Conservation (phyloP, 1,284 basidiomycete genomes). For the Athelia sp. region DNA sequence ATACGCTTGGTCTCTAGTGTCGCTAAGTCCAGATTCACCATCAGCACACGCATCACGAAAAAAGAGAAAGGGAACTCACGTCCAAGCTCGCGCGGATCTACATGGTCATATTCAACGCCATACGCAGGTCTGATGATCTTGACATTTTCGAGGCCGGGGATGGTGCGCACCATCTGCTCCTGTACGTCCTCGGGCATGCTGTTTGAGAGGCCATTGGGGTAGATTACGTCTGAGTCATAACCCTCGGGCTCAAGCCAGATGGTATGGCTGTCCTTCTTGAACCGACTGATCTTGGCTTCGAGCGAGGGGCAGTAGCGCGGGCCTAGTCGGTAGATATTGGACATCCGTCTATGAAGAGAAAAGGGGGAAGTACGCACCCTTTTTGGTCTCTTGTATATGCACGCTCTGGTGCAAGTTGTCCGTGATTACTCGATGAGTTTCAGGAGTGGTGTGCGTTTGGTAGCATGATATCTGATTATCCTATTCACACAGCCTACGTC, state of each 20-base stretch:
- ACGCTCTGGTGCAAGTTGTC: slow-evolving; percentile 73
- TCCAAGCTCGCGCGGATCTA: slow-evolving; percentile 80
- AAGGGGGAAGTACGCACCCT: slow-evolving; percentile 40
- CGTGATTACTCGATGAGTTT: slow-evolving; percentile 70
- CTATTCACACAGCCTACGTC: slow-evolving; percentile 35
- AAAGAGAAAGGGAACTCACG: slow-evolving; percentile 37
- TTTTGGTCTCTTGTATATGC: slow-evolving; percentile 85
- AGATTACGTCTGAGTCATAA: slow-evolving; percentile 81
- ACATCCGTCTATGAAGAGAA: slow-evolving; percentile 1
- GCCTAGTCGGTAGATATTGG: slow-evolving; percentile 52
- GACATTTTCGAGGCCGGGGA: slow-evolving; percentile 80
- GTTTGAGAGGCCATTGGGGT: slow-evolving; percentile 87
- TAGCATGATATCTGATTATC: slow-evolving; percentile 72
- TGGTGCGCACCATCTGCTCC: slow-evolving; percentile 73
- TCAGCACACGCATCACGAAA: slow-evolving; percentile 1
- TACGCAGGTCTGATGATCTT: slow-evolving; percentile 82
- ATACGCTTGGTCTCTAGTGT: slow-evolving; percentile 86
- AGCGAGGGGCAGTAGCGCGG: slow-evolving; percentile 90
- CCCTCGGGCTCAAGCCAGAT: slow-evolving; percentile 93
- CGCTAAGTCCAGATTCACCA: slow-evolving; percentile 34
- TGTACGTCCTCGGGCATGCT: slow-evolving; percentile 84
- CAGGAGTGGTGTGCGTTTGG: slow-evolving; percentile 67
- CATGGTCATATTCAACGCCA: slow-evolving; percentile 89
- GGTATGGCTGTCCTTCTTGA: slow-evolving; percentile 68
- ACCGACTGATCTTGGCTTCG: slow-evolving; percentile 82